Evolutionary conservation across 208 protist genomes (phyloP), one percentile per base, ranked within the genome.

Genomic region (Trypanosoma conorhini): DNA sequence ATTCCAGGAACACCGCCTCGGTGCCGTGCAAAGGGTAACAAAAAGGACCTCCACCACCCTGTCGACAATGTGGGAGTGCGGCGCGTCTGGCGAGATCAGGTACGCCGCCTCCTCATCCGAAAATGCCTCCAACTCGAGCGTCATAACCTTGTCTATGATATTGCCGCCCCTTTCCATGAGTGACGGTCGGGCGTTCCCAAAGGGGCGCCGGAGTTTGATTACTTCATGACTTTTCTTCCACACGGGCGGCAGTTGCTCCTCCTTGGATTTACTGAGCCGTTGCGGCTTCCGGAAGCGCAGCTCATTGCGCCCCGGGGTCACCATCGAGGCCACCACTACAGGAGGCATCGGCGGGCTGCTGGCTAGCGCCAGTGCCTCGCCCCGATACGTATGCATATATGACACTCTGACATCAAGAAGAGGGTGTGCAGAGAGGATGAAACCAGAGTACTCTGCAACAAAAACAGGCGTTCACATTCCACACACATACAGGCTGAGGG

Each of bases 71-170:
- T 82, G 70, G 30, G 52, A 17, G 30, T 77, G 77, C 28, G 68
- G 52, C 30, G 76, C 71, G 62, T 79, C 74, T 0, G 86, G 80
- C 21, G 81, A 80, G 3, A 72, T 78, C 3, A 95, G 62, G 9
- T 66, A 60, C 51, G 81, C 80, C 3, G 87, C 85, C 13, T 87
- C 71, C 0, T 40, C 56, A 62, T 91, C 77, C 3, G 81, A 90
- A 26, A 95, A 58, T 5, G 59, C 68, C 3, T 54, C 51, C 1
- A 80, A 74, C n/a, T 82, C 60, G 22, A 95, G 57, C 48, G 38
- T 40, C 2, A 60, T 17, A 3, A 88, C 72, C 40, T 56, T 72
- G 19, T 57, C 56, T 15, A 89, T 42, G 10, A 78, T 68, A 48
- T 88, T 71, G 12, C 63, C 40, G 0, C 19, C 40, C 3, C 5